Conservation (phyloP, 2,329 filamentous ascomycete genomes). For the Paecilomyces sp. region DNA sequence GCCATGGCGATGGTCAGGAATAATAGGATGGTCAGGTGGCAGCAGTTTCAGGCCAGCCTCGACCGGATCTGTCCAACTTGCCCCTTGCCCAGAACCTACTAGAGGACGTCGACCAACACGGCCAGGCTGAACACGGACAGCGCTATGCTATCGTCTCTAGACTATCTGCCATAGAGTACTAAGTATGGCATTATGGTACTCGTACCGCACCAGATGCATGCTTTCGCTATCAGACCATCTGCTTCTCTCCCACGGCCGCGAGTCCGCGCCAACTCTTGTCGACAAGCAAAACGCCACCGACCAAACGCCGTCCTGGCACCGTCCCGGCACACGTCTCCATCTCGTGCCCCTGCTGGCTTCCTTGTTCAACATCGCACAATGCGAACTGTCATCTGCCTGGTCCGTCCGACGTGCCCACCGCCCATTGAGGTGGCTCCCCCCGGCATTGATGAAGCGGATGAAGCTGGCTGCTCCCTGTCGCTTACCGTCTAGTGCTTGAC, state of each 20-base stretch:
- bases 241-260: background rate
- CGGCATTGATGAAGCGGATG: background rate
- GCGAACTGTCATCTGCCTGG: background rate
- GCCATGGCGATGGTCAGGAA: conserved; percentile 4
- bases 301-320: background rate
- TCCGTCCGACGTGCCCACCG: background rate
- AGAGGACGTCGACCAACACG: background rate
- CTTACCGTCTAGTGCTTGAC: background rate
- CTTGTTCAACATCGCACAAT: background rate
- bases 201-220: background rate
- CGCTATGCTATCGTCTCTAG: background rate
- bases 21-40: conserved; percentile 3
- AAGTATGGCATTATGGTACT: no score
- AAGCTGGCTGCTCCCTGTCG: background rate
- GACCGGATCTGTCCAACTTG: background rate
- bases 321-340: background rate
- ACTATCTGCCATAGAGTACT: no score
- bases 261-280: background rate
- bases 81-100: background rate
- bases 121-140: background rate
- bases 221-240: background rate
- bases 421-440: background rate
- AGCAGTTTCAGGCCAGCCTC: conserved; percentile 1
- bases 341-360: background rate
- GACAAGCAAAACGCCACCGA: background rate